These are phyloP conservation scores for Alectoria sarmentosa DNA, from an alignment of 495 filamentous ascomycete genomes.

Conservation along the genomic window DNA sequence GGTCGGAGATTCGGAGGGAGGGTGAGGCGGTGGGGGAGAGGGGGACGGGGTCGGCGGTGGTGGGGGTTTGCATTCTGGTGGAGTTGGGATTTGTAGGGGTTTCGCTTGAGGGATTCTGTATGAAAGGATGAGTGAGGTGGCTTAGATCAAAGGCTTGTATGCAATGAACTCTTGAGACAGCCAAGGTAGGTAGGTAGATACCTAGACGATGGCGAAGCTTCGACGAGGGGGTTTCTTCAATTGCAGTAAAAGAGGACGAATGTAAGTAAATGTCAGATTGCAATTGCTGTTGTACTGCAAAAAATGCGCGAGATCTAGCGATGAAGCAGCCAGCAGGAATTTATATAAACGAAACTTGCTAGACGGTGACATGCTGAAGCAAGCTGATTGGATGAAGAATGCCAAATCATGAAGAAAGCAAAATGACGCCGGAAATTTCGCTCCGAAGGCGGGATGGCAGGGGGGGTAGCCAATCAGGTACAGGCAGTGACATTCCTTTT, in stretches of 20 bases:
- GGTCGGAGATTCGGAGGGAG: neutral
- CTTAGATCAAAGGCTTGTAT: neutral
- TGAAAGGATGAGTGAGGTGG: neutral
- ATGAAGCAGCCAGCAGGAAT: neutral
- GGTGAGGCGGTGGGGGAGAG: conserved; percentile 20
- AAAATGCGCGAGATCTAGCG: neutral
- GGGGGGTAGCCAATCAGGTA: conserved; percentile 3
- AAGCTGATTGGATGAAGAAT: neutral
- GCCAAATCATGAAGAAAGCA: neutral
- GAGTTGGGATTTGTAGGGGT: neutral
- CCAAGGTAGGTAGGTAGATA: neutral
- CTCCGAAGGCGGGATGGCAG: neutral
- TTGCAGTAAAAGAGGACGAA: neutral
- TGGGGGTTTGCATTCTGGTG: neutral
- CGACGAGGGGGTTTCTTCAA: neutral
- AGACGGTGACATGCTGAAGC: neutral
- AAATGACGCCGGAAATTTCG: neutral
- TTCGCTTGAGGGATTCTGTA: neutral
- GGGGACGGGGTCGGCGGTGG: neutral
- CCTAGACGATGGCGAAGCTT: neutral
- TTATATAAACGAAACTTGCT: neutral
- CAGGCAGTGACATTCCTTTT: conserved; percentile 6
- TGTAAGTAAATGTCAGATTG: neutral
- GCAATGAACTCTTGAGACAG: too few species aligned
- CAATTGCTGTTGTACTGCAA: neutral